These are phyloP conservation scores for Jaapia argillacea DNA, from an alignment of 768 basidiomycete species.

Conservation along the genomic window DNA sequence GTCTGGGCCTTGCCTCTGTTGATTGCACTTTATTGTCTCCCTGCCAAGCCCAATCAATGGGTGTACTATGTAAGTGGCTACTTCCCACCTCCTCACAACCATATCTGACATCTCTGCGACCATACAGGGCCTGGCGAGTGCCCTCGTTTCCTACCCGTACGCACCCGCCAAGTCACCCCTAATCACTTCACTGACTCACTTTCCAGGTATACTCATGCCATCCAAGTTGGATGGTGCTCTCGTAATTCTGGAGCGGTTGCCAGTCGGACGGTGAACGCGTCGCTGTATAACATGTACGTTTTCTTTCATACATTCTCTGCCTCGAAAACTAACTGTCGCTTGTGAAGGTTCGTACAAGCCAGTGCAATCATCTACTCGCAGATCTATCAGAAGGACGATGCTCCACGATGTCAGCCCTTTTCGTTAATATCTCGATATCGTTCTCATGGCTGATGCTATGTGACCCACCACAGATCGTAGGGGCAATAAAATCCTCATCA, in stretches of 20 bases:
- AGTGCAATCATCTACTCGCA: slow-evolving; percentile 43
- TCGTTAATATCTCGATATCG: background rate
- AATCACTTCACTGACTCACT: slow-evolving; percentile 37
- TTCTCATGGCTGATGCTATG: background rate
- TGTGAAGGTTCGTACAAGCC: slow-evolving; percentile 36
- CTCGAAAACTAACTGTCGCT: background rate
- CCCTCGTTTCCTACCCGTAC: background rate
- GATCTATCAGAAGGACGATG: slow-evolving; percentile 44
- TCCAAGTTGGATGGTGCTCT: slow-evolving; percentile 41
- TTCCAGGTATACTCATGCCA: slow-evolving; percentile 33
- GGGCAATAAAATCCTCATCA: slow-evolving; percentile 47
- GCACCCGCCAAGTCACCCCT: background rate
- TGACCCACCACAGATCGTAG: slow-evolving; percentile 33
- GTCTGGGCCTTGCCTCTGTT: slow-evolving; percentile 57
- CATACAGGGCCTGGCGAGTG: background rate
- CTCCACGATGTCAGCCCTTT: slow-evolving; percentile 16
- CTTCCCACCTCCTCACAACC: background rate
- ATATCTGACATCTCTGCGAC: background rate
- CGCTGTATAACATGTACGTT: slow-evolving; percentile 44
- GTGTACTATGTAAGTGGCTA: slow-evolving; percentile 27
- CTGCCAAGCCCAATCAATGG: slow-evolving; percentile 39
- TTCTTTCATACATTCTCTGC: background rate
- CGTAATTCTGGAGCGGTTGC: slow-evolving; percentile 52
- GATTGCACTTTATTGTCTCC: slow-evolving; percentile 44
- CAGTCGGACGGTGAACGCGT: slow-evolving; percentile 34